Conservation (phyloP, 345 rosid species). For the Zanthoxylum bungeanum region DNA sequence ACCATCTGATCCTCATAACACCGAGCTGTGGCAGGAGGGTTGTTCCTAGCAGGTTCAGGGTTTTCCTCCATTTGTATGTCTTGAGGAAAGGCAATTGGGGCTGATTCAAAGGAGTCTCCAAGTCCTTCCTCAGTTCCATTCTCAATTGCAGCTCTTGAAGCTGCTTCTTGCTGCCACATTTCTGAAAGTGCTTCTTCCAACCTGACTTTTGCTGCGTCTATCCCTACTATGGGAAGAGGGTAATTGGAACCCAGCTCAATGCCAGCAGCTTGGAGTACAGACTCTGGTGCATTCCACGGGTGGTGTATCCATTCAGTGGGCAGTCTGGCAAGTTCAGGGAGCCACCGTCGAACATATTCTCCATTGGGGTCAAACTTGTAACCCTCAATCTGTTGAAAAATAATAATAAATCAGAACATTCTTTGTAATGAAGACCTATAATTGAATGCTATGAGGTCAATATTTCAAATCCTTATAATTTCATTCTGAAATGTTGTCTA, state of each 20-base stretch:
- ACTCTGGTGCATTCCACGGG: constrained; percentile 96
- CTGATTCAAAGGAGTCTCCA: constrained; percentile 81
- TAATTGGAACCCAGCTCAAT: constrained; percentile 96
- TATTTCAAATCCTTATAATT: not conserved
- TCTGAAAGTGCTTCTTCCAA: constrained; percentile 79
- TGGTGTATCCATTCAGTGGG: constrained; percentile 99
- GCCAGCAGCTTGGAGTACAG: constrained; percentile 94
- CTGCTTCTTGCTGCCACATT: constrained; percentile 96
- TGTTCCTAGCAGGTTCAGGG: constrained; percentile 53
- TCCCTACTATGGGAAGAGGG: constrained; percentile 76
- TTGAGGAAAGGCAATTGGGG: constrained; percentile 69
- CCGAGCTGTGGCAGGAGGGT: constrained; percentile 32
- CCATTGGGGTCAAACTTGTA: constrained; percentile 91
- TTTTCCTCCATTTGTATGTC: constrained; percentile 68
- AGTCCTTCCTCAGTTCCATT: constrained; percentile 97
- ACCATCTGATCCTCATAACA: constrained; percentile 98
- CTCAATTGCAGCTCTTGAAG: constrained; percentile 91
- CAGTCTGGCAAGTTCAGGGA: constrained; percentile 92
- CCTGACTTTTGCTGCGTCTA: constrained; percentile 82
- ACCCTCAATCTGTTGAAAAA: constrained; percentile 70
- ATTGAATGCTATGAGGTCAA: not conserved
- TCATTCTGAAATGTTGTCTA: not conserved
- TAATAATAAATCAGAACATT: constrained; percentile 2
- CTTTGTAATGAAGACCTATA: not conserved
- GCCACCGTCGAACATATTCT: constrained; percentile 97